Evolutionary conservation across 2,329 filamentous ascomycete species (phyloP), one percentile per base, ranked within the genome.

Genomic region (Claviceps pazoutovae): DNA sequence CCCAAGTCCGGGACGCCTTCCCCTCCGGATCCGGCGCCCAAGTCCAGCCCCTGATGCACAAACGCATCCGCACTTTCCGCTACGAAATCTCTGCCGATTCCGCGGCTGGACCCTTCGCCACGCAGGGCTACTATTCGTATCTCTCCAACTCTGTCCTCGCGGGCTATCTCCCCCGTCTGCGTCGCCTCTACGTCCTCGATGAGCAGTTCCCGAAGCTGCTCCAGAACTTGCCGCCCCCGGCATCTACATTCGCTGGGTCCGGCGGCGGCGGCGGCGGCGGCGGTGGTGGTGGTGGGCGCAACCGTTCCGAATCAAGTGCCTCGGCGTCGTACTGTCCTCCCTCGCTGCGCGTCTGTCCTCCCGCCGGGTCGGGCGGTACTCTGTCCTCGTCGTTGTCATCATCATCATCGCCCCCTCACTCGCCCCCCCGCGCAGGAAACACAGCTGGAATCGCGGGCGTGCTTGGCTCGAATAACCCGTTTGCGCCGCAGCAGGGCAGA

Each of bases 121-220:
- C 76, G 0, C 67, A 72, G 9, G 76, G 76, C 17, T 94, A 95
- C 70, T 95, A 96, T 67, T 79, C 80, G 55, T 95, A 95, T 66
- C 79, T 97, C 19, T 83, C 88, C 26, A 79, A 79, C n/a, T 95
- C 88, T 0, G 78, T 97, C 36, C 79, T 93, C 54, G 78, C 81
- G 16, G 84, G 84, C 55, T 78, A 80, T 7, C 75, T 97, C 7
- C 88, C 89, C 1, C 78, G 76, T 38, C 74, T 97, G 8, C 76
- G 76, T 38, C 79, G 83, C 21, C 77, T 97, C 7, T 96, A 94
- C 64, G 91, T 96, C 17, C 84, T 88, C 49, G 89, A 96, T 60
- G 79, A 84, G 26, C 75, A 79, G 48, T 95, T 97, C 63, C 83
- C 89, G 2, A 88, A 95, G 58, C 76, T 83, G 11, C 78, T 96